Conservation (phyloP, 768 basidiomycete genomes). For the Amanita molliuscula region DNA sequence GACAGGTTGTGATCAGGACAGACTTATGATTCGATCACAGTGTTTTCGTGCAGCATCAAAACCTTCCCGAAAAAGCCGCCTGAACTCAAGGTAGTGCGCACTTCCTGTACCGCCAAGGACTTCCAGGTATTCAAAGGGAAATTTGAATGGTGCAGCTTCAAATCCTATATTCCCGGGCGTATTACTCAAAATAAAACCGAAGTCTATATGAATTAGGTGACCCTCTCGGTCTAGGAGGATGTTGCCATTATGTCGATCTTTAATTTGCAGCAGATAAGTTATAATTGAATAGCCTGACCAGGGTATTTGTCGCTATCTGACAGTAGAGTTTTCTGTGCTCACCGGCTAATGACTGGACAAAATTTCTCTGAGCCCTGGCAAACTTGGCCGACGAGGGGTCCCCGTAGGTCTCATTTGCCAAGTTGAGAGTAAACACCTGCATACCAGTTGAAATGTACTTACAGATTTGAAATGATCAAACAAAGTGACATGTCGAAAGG, state of each 20-base stretch:
- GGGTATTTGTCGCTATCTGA: background rate
- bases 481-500: conserved; percentile 79
- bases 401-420: conserved; percentile 65
- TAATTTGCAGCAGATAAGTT: conserved; percentile 95
- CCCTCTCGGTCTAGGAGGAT: conserved; percentile 94
- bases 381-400: conserved; percentile 82
- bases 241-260: conserved; percentile 98
- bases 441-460: conserved; percentile 16
- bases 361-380: conserved; percentile 83
- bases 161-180: conserved; percentile 97
- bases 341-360: conserved; percentile 88
- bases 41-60: conserved; percentile 94
- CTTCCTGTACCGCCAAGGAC: conserved; percentile 82
- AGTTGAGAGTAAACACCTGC: background rate
- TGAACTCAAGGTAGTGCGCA: conserved; percentile 75
- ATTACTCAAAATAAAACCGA: conserved; percentile 96
- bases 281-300: conserved; percentile 80
- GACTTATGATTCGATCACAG: conserved; percentile 92
- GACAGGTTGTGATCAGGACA: conserved; percentile 34
- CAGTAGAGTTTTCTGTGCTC: background rate
- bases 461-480: conserved; percentile 89
- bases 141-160: conserved; percentile 98
- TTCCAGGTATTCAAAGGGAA: conserved; percentile 91
- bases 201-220: conserved; percentile 94
- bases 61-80: conserved; percentile 78